Conservation (phyloP, 202 grass and related monocot genomes). For the Setaria italica region DNA sequence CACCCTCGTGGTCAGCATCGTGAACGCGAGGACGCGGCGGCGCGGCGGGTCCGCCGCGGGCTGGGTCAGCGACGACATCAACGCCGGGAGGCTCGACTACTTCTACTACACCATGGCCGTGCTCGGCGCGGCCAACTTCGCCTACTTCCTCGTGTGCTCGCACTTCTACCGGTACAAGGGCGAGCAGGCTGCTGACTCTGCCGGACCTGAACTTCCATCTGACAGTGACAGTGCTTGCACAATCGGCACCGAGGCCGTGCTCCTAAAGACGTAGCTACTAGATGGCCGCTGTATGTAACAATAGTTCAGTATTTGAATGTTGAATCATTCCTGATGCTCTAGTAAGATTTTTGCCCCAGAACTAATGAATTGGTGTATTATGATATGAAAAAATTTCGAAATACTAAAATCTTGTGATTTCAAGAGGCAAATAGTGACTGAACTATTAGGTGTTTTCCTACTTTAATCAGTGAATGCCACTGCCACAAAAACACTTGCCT, state of each 20-base stretch:
- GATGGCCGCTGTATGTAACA: neutral
- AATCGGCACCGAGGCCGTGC: neutral
- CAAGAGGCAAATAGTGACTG: no score
- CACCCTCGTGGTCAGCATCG: conserved; percentile 48
- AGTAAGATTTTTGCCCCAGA: no score
- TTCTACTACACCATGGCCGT: conserved; percentile 62
- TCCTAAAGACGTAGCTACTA: neutral
- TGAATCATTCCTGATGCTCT: no score
- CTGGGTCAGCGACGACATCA: conserved; percentile 54
- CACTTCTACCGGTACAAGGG: conserved; percentile 64
- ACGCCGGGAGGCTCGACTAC: conserved; percentile 50
- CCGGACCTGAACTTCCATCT: neutral
- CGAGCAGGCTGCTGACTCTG: neutral
- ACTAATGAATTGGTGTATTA: no score
- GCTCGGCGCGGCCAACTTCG: conserved; percentile 4
- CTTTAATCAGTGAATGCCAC: no score
- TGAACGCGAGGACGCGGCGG: conserved; percentile 50
- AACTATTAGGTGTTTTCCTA: no score
- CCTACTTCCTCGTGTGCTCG: conserved; percentile 48
- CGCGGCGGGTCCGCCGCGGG: neutral
- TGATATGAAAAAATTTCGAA: no score
- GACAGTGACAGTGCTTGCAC: neutral
- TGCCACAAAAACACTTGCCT: no score
- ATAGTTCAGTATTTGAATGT: neutral
- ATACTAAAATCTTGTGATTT: no score